Conservation (phyloP, 163 green algal genomes). For the Scenedesmus sp. region DNA sequence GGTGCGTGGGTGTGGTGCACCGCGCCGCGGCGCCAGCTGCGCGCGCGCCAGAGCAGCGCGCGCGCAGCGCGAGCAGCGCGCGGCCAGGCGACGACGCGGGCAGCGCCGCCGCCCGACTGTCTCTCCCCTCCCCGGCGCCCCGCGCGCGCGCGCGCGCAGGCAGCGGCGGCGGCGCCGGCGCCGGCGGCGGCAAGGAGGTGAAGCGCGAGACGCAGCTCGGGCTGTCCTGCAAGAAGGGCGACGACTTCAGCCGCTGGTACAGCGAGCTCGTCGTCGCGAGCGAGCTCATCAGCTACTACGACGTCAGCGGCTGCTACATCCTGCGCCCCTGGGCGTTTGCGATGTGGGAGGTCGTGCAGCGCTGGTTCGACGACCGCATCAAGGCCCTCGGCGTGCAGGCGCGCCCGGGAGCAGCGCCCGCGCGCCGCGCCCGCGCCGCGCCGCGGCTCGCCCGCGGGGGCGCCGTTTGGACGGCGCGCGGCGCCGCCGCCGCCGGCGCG, state of each 20-base stretch:
- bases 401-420: background rate
- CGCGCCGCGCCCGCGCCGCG: too few species aligned
- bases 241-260: slow-evolving; percentile 92
- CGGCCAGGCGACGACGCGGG: too few species aligned
- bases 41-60: too few species aligned
- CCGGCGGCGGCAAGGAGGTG: slow-evolving; percentile 49
- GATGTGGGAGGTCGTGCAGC: slow-evolving; percentile 94
- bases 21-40: too few species aligned
- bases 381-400: slow-evolving; percentile 89
- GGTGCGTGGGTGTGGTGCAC: too few species aligned
- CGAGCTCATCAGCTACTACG: slow-evolving; percentile 95
- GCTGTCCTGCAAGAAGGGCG: slow-evolving; percentile 76
- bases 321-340: slow-evolving; percentile 92
- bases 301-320: slow-evolving; percentile 98
- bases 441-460: too few species aligned
- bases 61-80: too few species aligned
- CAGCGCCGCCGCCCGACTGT: too few species aligned
- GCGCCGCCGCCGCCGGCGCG: too few species aligned
- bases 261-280: slow-evolving; percentile 82
- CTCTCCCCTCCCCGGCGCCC: background rate
- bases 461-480: too few species aligned
- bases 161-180: background rate
- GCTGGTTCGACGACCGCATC: slow-evolving; percentile 92
- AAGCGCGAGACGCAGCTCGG: slow-evolving; percentile 92
- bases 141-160: too few species aligned